These are phyloP conservation scores for Leccinum sublutescens DNA, from an alignment of 768 basidiomycete species.

Conservation along the genomic window DNA sequence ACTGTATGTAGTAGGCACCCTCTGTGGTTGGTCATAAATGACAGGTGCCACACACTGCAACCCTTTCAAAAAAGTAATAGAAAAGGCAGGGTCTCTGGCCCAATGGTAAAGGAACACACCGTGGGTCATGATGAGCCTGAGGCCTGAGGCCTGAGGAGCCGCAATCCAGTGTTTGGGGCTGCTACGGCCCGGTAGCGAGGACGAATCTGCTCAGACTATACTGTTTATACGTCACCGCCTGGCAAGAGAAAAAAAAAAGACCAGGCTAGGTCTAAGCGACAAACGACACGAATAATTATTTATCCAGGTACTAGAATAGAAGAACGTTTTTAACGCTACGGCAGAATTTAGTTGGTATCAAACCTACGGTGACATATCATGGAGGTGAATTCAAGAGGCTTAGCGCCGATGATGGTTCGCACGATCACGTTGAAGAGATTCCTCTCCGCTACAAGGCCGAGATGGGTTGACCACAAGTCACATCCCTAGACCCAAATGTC, in stretches of 20 bases:
- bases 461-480: not conserved
- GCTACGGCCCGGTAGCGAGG: not conserved
- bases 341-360: not conserved
- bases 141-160: too few relatives aligned
- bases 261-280: too few relatives aligned
- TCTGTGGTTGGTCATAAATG: too few relatives aligned
- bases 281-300: too few relatives aligned
- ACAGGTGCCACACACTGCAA: not conserved
- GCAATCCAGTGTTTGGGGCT: not conserved
- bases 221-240: not conserved
- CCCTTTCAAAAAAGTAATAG: too few relatives aligned
- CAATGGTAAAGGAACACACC: not conserved
- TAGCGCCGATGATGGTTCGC: conserved; percentile 8
- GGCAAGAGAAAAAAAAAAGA: not conserved
- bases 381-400: not conserved
- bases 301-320: not conserved
- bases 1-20: too few relatives aligned
- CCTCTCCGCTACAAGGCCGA: not conserved
- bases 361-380: not conserved
- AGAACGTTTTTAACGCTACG: not conserved
- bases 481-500: conserved; percentile 17
- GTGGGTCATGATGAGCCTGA: not conserved
- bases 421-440: conserved; percentile 20
- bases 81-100: too few relatives aligned
- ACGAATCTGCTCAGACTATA: not conserved